These are phyloP conservation scores for Cyanidiococcus yangmingshanensis DNA, from an alignment of 23 red algal genomes.

Conservation along the genomic window DNA sequence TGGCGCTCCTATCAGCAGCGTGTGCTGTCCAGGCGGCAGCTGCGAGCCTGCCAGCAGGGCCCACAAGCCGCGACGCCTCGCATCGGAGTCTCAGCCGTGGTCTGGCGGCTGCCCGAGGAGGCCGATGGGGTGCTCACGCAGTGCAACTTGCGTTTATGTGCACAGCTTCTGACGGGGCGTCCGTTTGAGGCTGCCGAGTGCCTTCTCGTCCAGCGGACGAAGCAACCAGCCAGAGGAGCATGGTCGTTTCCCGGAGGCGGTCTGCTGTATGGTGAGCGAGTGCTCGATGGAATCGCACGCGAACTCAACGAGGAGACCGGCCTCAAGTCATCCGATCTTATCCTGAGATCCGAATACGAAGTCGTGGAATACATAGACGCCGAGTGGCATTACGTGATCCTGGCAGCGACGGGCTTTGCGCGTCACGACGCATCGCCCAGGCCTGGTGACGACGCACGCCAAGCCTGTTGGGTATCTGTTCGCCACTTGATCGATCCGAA, in stretches of 20 bases:
- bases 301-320: background rate
- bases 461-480: background rate
- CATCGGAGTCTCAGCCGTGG: background rate
- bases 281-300: conserved; percentile 1
- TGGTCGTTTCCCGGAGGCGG: conserved; percentile 5
- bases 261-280: background rate
- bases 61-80: background rate
- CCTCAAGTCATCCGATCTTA: background rate
- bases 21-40: background rate
- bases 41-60: background rate
- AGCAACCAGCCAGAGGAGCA: background rate
- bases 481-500: background rate
- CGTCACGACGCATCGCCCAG: background rate
- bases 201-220: background rate
- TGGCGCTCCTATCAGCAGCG: background rate
- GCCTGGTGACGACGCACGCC: background rate
- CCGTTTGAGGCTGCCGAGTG: background rate
- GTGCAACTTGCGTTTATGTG: background rate
- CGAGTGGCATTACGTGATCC: conserved; percentile 4
- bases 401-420: background rate
- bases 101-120: background rate
- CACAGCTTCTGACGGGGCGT: background rate
- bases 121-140: background rate
- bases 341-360: background rate
- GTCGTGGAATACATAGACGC: background rate